Percentiles rank a stretch among this genome's conserved stretches.
phyloP scores from a whole-genome alignment of 2,329 filamentous ascomycete genomes.

The Ophiosphaerella korrae region DNA sequence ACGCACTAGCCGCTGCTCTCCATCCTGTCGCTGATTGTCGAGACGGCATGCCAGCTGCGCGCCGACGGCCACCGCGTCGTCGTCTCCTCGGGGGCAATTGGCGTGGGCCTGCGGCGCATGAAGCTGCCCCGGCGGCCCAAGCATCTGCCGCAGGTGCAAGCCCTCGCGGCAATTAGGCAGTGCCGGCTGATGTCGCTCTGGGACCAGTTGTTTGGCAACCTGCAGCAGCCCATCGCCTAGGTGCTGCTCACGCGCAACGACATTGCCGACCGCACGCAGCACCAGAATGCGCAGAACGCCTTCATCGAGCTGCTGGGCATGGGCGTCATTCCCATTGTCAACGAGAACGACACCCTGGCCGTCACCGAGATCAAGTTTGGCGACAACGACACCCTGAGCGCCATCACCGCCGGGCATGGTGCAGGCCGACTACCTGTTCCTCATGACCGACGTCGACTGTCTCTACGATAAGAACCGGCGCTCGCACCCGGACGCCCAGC shows the following conservation, averaged over 20 bases:
- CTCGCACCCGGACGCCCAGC: slow-evolving; percentile 78
- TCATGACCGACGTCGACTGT: slow-evolving; percentile 99
- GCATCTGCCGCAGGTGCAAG: slow-evolving; percentile 87
- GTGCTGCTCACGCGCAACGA: slow-evolving; percentile 94
- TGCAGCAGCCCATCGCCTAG: slow-evolving; percentile 90
- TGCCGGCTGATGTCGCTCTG: slow-evolving; percentile 93
- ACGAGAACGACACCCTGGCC: slow-evolving; percentile 96
- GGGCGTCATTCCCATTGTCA: slow-evolving; percentile 97
- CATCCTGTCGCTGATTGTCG: slow-evolving; percentile 88
- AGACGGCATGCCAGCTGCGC: slow-evolving; percentile 84
- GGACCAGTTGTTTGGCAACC: slow-evolving; percentile 88
- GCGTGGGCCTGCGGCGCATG: slow-evolving; percentile 89
- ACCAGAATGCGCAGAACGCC: slow-evolving; percentile 95
- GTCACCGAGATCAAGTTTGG: slow-evolving; percentile 99
- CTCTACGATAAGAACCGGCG: slow-evolving; percentile 96
- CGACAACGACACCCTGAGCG: slow-evolving; percentile 96
- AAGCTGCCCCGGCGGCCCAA: slow-evolving; percentile 86
- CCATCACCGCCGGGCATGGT: slow-evolving; percentile 98
- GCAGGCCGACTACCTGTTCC: slow-evolving; percentile 91
- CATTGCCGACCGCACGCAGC: slow-evolving; percentile 94
- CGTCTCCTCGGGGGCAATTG: slow-evolving; percentile 96
- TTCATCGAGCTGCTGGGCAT: slow-evolving; percentile 88
- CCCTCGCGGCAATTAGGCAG: slow-evolving; percentile 93
- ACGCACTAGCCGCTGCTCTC: slow-evolving; percentile 92
- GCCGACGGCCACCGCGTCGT: slow-evolving; percentile 94